phyloP scores from a whole-genome alignment of 345 rosid species.

The Nasturtium officinale region DNA sequence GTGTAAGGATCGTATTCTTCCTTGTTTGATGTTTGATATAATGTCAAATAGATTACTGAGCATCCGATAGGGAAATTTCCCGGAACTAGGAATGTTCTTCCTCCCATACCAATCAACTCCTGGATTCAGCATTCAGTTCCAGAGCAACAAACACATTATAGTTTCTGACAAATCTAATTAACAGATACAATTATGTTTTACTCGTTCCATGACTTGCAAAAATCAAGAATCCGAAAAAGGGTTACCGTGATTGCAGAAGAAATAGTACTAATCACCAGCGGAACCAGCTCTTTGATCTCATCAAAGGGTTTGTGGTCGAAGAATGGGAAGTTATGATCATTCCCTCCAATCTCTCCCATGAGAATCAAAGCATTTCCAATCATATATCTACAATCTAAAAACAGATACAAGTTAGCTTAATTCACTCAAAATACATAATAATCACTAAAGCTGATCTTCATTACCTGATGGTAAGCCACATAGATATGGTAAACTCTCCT shows the following conservation, averaged over 20 bases:
- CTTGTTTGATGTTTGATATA: constrained; percentile 34
- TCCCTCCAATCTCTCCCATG: constrained; percentile 68
- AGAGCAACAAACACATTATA: constrained; percentile 3
- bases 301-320: background rate
- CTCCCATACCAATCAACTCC: constrained; percentile 54
- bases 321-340: constrained; percentile 48
- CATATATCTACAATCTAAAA: constrained; percentile 40
- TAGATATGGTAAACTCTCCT: constrained; percentile 40
- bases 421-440: background rate
- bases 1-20: constrained; percentile 47
- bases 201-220: background rate
- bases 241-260: constrained; percentile 46
- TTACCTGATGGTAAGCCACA: constrained; percentile 44
- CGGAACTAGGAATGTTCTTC: constrained; percentile 50
- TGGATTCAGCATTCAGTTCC: constrained; percentile 27
- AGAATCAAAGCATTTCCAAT: constrained; percentile 49
- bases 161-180: background rate
- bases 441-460: background rate
- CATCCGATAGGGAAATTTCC: constrained; percentile 54
- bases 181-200: background rate
- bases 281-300: constrained; percentile 45
- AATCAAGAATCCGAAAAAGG: background rate
- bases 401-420: background rate
- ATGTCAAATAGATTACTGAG: constrained; percentile 35
- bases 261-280: constrained; percentile 41